Base-by-base conservation (phyloP, 805 yeast genomes). In the Middelhovenomyces tepae region DNA sequence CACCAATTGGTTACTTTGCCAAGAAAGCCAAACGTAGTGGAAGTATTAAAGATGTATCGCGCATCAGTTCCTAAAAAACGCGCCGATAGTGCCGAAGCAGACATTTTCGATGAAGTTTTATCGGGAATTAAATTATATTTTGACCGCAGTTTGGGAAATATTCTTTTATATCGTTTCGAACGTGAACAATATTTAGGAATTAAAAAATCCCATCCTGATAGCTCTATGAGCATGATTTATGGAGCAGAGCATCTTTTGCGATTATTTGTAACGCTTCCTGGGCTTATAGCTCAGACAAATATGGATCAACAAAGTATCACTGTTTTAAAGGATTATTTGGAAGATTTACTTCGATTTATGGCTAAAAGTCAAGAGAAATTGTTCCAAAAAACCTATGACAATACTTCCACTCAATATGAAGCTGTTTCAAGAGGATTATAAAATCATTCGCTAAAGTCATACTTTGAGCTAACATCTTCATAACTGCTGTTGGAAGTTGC, bases 231-330 rank as follows among this genome's bases (percentile, higher is more conserved):
- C 38, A 64, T 67, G 2, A 52, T 78, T 1, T 89, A 87, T 48
- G 95, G 95, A 0, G 67, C 78, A 1, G 87, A 83, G 46, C 96
- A 87, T 56, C 59, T 91, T 22, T 57, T 89, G 39, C 64, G 98
- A 43, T 57, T 89, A 36, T 63, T 86, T 43, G 78, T 83, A 10
- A 65, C 82, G 1, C 57, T 91, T 27, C 97, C 98, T 0, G 91
- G 85, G 7, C 59, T 86, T n/a, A 68, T 87, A 34, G 69, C 84
- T 1, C 78, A 76, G 42, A 75, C 94, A 1, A 60, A 75, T 6
- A 81, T 86, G 86, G 95, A 86, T 47, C 65, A 70, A n/a, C 78
- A 75, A 37, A 74, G 86, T 34, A 59, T 79, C 4, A 64, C 62
- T 5, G 67, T 69, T 11, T 54, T 84, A 38, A 64, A 73, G 38